A percentile compares a stretch with the other conserved stretches of the same genome.
Conservation (phyloP, 208 protist genomes). For the Leishmania guyanensis region DNA sequence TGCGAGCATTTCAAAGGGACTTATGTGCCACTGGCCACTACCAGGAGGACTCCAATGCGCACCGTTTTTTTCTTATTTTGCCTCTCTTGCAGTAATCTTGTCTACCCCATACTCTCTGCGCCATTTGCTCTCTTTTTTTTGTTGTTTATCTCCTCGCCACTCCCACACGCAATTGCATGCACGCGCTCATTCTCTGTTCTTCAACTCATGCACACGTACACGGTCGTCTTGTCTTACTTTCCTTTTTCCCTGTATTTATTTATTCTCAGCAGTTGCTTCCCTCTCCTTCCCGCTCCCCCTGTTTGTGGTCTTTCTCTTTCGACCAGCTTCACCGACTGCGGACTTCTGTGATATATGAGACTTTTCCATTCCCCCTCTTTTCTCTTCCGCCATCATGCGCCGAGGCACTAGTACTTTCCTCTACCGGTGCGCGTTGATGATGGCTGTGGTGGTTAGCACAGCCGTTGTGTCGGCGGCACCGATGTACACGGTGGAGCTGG, state of each 20-base stretch:
- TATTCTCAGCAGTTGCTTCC: background rate
- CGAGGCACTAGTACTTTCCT: background rate
- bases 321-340: background rate
- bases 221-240: background rate
- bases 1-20: background rate
- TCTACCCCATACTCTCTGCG: background rate
- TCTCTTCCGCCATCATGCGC: constrained; percentile 2
- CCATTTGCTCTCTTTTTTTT: background rate
- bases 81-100: background rate
- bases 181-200: background rate
- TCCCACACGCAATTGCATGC: background rate
- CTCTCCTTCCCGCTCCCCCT: background rate
- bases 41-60: background rate
- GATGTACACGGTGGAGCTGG: constrained; percentile 35
- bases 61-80: background rate
- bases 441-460: constrained; percentile 14
- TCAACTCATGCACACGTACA: background rate
- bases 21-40: background rate
- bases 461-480: constrained; percentile 18
- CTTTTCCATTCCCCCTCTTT: background rate
- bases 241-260: constrained; percentile 11
- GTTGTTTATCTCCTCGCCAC: too few species aligned
- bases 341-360: background rate
- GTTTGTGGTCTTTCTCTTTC: background rate
- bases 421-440: constrained; percentile 46